These are phyloP conservation scores for Phytophthora europaea DNA, from an alignment of 352 stramenopile species.

Conservation along the genomic window DNA sequence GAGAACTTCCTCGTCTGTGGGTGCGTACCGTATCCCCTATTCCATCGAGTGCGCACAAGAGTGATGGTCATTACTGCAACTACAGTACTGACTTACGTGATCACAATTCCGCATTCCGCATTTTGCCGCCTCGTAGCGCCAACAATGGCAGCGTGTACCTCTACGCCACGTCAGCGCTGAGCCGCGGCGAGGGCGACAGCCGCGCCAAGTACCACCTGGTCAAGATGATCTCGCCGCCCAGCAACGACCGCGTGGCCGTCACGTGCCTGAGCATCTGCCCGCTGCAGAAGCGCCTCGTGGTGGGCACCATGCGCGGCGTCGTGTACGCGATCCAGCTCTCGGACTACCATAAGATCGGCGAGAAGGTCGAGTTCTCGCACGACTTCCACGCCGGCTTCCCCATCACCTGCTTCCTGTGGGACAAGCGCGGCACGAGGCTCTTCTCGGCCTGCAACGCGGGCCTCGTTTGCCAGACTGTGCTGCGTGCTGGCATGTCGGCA, in stretches of 20 bases:
- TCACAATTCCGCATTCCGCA: not conserved
- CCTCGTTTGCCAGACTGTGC: slow-evolving; percentile 79
- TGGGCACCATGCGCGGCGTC: slow-evolving; percentile 81
- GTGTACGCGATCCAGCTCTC: slow-evolving; percentile 85
- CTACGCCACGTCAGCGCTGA: slow-evolving; percentile 73
- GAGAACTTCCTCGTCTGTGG: slow-evolving; percentile 89
- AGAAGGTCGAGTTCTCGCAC: slow-evolving; percentile 91
- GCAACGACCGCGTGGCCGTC: slow-evolving; percentile 75
- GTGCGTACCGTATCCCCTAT: slow-evolving; percentile 44
- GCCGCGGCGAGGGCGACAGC: slow-evolving; percentile 42
- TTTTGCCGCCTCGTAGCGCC: slow-evolving; percentile 39
- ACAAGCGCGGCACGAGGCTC: slow-evolving; percentile 70
- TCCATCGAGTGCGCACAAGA: slow-evolving; percentile 18
- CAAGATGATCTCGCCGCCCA: slow-evolving; percentile 87
- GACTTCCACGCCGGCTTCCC: slow-evolving; percentile 86
- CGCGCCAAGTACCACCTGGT: slow-evolving; percentile 83
- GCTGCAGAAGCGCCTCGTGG: slow-evolving; percentile 81
- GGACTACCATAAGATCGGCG: slow-evolving; percentile 90
- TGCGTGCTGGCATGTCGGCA: slow-evolving; percentile 83
- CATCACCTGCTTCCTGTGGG: slow-evolving; percentile 87
- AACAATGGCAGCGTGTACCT: slow-evolving; percentile 88
- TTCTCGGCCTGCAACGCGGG: slow-evolving; percentile 87
- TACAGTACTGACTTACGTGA: not conserved
- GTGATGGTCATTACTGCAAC: not conserved
- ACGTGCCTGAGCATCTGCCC: slow-evolving; percentile 86